A percentile compares a stretch with the other conserved stretches of the same genome.
Evolutionary conservation across 2,329 filamentous ascomycete genomes (phyloP).

Genomic region (Fusarium secorum): DNA sequence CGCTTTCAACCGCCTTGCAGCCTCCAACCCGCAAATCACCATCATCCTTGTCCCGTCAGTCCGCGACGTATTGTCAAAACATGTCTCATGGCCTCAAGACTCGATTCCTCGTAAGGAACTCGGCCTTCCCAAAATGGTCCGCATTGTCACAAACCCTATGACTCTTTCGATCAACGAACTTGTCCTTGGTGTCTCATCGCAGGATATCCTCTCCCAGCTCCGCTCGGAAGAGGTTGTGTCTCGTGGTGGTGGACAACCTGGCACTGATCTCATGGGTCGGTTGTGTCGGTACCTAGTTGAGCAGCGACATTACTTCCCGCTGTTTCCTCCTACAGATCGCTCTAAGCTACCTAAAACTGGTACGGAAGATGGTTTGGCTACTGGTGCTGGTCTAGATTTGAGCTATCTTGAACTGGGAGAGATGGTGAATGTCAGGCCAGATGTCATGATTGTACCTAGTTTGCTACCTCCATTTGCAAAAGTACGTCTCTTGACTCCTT

Average conservation of each 20-base stretch:
- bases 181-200: conserved; percentile 79
- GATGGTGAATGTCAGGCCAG: conserved; percentile 85
- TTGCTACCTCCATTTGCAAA: conserved; percentile 86
- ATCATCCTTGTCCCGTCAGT: conserved; percentile 84
- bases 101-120: conserved; percentile 73
- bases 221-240: conserved; percentile 70
- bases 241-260: conserved; percentile 34
- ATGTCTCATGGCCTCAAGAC: conserved; percentile 83
- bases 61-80: conserved; percentile 80
- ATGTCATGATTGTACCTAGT: conserved; percentile 85
- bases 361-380: conserved; percentile 64
- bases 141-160: conserved; percentile 89
- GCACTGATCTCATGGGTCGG: conserved; percentile 70
- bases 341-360: conserved; percentile 71
- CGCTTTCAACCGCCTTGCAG: conserved; percentile 73
- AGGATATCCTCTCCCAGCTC: conserved; percentile 85
- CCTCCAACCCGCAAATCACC: conserved; percentile 77
- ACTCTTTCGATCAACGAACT: conserved; percentile 88
- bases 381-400: conserved; percentile 82
- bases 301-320: conserved; percentile 88
- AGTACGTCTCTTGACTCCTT: conserved; percentile 59
- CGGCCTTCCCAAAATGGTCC: conserved; percentile 78
- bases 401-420: conserved; percentile 89
- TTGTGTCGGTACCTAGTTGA: conserved; percentile 81
- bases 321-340: conserved; percentile 82